Evolutionary conservation across 306 rosid genomes (phyloP), one percentile per base, ranked within the genome.

Genomic region (Vicia sativa): DNA sequence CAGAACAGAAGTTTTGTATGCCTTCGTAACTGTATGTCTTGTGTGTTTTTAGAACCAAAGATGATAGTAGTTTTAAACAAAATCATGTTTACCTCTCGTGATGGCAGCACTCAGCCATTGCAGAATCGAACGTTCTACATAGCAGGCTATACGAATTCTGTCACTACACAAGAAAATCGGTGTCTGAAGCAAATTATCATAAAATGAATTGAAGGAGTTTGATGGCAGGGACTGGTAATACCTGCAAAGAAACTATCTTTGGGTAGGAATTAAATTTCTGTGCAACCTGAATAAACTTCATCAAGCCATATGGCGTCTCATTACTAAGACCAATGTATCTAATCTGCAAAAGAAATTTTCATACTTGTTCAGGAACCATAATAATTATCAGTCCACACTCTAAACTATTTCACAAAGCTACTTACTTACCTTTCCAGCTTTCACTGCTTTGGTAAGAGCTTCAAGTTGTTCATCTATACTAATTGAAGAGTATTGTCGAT

Each of bases 21-120:
- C n/a, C n/a, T n/a, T n/a, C n/a, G n/a, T n/a, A n/a, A n/a, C n/a
- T n/a, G n/a, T n/a, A n/a, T n/a, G n/a, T n/a, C n/a, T n/a, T n/a
- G n/a, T n/a, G n/a, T n/a, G n/a, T n/a, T n/a, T n/a, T n/a, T n/a
- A 50, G 57, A 50, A 50, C 57, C 29, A 50, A 50, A 18, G 29
- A 19, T 19, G 7, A 19, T 21, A 21, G 23, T 21, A 21, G 23
- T 21, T 21, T 21, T 2, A 21, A 21, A 21, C 23, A 21, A 21
- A 21, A 21, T 21, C 23, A 21, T 52, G 34, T 21, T 52, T 10
- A 92, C 97, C 98, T 92, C 81, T 89, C 96, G 28, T 85, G 96
- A 78, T 90, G 95, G 76, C 98, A 92, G 79, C 98, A 90, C 74
- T 92, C 96, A 43, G 91, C 96, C 85, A 85, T 23, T 60, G 96